A percentile compares a stretch with the other conserved stretches of the same genome.
Evolutionary conservation across 1,284 basidiomycete genomes (phyloP).

Genomic region (Anthracocystis setariae): DNA sequence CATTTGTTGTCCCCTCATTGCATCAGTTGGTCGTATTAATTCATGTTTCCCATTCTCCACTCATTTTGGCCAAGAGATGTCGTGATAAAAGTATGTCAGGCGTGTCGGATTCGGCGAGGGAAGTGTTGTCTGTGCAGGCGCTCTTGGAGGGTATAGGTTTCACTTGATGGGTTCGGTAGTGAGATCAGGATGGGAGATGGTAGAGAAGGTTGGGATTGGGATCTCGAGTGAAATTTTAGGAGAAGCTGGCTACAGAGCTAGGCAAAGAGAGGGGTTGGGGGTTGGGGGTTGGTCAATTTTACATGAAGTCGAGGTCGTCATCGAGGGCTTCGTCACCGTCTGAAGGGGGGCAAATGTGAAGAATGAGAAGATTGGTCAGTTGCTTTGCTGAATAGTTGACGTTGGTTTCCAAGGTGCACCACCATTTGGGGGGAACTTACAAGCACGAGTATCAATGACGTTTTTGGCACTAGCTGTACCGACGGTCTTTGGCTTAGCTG

Average conservation of each 20-base stretch:
- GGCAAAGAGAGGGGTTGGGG: not conserved
- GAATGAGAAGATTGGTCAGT: no score
- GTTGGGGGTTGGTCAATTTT: no score
- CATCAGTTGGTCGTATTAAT: conserved; percentile 2
- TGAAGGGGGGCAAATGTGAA: conserved; percentile 2
- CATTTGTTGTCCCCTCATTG: not conserved
- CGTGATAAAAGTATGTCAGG: not conserved
- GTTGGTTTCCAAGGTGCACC: no score
- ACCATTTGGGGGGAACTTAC: conserved; percentile 26
- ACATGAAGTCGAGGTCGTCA: conserved; percentile 67
- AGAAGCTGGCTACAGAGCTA: not conserved
- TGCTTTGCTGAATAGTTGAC: no score
- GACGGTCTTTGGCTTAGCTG: conserved; percentile 58
- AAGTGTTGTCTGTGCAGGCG: no score
- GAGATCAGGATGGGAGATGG: no score
- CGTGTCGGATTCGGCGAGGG: no score
- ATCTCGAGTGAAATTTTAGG: not conserved
- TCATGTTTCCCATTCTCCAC: not conserved
- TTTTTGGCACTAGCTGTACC: conserved; percentile 64
- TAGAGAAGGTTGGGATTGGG: no score
- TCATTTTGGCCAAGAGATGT: no score
- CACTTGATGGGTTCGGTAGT: no score
- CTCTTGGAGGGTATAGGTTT: no score
- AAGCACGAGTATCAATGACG: conserved; percentile 60
- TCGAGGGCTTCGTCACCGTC: conserved; percentile 65